These are phyloP conservation scores for Fusarium sp. DNA, from an alignment of 2,329 filamentous ascomycete species.

Conservation along the genomic window DNA sequence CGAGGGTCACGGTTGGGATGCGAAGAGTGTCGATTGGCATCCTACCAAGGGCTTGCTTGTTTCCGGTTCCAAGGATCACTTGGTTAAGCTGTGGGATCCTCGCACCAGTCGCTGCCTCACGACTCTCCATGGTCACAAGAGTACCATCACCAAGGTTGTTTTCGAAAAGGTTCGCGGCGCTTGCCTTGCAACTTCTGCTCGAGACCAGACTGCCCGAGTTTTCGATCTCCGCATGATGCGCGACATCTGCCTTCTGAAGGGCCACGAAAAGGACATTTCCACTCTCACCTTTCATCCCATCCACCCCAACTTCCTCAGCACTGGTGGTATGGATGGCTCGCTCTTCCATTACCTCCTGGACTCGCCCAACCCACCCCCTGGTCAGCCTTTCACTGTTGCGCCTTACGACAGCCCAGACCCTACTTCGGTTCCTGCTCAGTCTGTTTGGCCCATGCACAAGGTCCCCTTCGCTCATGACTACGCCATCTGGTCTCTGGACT, in stretches of 20 bases:
- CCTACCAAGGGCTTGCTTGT: conserved; percentile 93
- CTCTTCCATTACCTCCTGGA: conserved; percentile 96
- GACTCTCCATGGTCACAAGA: conserved; percentile 96
- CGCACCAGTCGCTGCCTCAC: conserved; percentile 89
- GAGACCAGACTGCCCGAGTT: conserved; percentile 91
- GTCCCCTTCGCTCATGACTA: conserved; percentile 91
- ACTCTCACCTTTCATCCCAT: conserved; percentile 94
- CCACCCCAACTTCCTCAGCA: conserved; percentile 88
- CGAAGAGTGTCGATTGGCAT: conserved; percentile 97
- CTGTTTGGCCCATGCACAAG: conserved; percentile 92
- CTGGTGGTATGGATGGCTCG: conserved; percentile 89
- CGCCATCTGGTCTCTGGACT: conserved; percentile 97
- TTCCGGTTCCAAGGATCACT: conserved; percentile 96
- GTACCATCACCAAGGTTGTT: conserved; percentile 91
- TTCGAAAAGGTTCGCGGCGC: conserved; percentile 89
- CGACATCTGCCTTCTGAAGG: conserved; percentile 91
- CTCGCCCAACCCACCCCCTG: conserved; percentile 86
- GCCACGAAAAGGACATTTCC: conserved; percentile 96
- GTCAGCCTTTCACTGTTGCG: conserved; percentile 77
- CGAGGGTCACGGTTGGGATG: conserved; percentile 97
- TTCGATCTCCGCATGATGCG: conserved; percentile 99
- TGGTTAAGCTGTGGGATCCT: conserved; percentile 99
- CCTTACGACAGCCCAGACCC: conserved; percentile 90
- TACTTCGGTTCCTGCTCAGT: conserved; percentile 82
- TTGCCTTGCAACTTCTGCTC: conserved; percentile 89